Base-by-base conservation (phyloP, 202 grass and related monocot genomes). In the Zizania palustris region DNA sequence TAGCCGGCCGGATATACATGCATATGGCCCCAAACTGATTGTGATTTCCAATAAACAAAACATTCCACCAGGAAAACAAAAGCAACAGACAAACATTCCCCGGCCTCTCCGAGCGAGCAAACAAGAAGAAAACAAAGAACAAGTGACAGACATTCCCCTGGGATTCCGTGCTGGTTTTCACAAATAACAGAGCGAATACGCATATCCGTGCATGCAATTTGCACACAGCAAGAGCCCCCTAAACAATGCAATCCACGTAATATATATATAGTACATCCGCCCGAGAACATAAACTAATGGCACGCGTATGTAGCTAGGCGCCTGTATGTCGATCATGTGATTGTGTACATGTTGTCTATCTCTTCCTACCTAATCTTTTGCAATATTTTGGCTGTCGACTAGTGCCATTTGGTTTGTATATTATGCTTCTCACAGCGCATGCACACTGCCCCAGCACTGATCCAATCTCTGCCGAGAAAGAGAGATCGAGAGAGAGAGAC, bases 141-240 rank as follows among this genome's bases (percentile, higher is more conserved):
- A 89, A 78, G 67, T 85, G 77, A 78, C 82, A 72, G 82, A 89
- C 87, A 89, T 89, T 89, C 87, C 73, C 82, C 67, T 85, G 2
- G 82, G 66, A 49, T 62, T n/a, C 60, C 45, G 86, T 16, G 77
- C 51, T 21, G 4, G 21, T 13, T 60, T 28, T 40, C 39, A 22
- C 5, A 14, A 4, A 42, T 80, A 74, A 49, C 65, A 22, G 74
- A 71, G 50, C 48, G 18, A 55, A 55, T 48, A 48, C 19, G 9
- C 40, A 57, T 18, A 43, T 53, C 45, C 40, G 56, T 46, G 39
- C 60, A 54, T 69, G 40, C 76, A 77, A 88, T 76, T 84, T 76
- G 76, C 76, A 16, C 15, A 45, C 66, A 64, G 44, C 1, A 18
- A 44, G 45, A 44, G 28, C 38, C 69, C n/a, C 42, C 72, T 75